phyloP scores from a whole-genome alignment of 768 basidiomycete species.

The Trametes meyenii region DNA sequence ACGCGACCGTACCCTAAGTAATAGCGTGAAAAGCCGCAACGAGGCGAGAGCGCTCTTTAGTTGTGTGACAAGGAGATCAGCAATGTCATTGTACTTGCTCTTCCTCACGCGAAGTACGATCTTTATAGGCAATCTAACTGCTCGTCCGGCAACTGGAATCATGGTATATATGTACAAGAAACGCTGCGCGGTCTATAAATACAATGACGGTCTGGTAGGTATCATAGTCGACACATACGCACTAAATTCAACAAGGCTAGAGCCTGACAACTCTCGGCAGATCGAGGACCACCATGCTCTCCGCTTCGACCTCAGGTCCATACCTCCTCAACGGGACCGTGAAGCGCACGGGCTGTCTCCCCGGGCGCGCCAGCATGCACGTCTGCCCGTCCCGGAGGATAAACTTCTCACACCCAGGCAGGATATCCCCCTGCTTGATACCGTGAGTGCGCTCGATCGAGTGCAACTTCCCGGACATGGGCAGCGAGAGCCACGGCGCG shows the following conservation, averaged over 20 bases:
- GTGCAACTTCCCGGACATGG: not conserved
- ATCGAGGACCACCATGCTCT: not conserved
- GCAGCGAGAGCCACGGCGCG: not conserved
- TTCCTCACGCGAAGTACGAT: too few species aligned
- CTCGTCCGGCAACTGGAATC: too few species aligned
- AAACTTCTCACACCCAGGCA: slow-evolving; percentile 1
- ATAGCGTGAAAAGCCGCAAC: too few species aligned
- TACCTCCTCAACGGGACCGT: not conserved
- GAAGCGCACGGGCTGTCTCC: not conserved
- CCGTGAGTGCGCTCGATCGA: not conserved
- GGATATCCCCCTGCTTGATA: slow-evolving; percentile 4
- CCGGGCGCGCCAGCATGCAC: slow-evolving; percentile 1
- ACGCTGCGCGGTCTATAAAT: too few species aligned
- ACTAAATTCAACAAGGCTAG: not conserved
- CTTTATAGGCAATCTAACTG: too few species aligned
- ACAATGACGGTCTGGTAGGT: too few species aligned
- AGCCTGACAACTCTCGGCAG: not conserved
- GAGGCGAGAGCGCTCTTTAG: too few species aligned
- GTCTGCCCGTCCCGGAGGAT: slow-evolving; percentile 10
- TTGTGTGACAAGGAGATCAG: too few species aligned
- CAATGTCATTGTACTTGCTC: too few species aligned
- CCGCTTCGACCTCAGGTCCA: not conserved
- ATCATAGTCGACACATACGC: too few species aligned
- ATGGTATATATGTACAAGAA: too few species aligned
- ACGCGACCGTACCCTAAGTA: too few species aligned